Evolutionary conservation across 1,139 yeast species (phyloP).

Genomic region (Nematodospora anomalae): DNA sequence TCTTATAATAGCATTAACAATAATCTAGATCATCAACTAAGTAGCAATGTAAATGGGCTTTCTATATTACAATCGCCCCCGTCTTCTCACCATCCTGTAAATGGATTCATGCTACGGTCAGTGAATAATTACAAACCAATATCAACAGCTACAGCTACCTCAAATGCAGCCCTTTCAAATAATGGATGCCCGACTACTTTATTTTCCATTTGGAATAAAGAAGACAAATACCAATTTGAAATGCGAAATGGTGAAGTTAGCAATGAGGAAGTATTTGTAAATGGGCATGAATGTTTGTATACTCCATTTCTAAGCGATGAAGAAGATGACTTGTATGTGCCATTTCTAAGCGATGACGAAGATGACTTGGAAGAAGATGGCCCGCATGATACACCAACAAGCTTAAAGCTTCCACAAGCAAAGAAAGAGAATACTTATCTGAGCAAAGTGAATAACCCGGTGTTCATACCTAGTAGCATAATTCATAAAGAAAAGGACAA

Average conservation of each 20-base stretch:
- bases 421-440: slow-evolving; percentile 21
- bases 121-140: neutral
- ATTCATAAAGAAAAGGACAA: neutral
- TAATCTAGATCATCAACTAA: slow-evolving; percentile 2
- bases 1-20: neutral
- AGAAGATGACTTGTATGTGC: neutral
- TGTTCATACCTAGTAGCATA: slow-evolving; percentile 22
- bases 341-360: neutral
- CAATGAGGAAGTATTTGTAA: neutral
- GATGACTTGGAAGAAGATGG: neutral
- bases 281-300: slow-evolving; percentile 5
- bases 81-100: neutral
- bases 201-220: slow-evolving; percentile 6
- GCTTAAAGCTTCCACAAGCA: neutral
- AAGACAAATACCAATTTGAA: neutral
- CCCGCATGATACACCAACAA: neutral
- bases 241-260: too few relatives aligned
- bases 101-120: neutral
- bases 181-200: neutral
- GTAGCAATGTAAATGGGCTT: neutral
- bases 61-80: neutral
- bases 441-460: slow-evolving; percentile 24
- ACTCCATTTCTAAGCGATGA: slow-evolving; percentile 5
- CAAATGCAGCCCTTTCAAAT: neutral
- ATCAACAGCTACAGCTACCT: neutral